Evolutionary conservation across 768 basidiomycete genomes (phyloP), one percentile per base, ranked within the genome.

Genomic region (Trametes maxima): DNA sequence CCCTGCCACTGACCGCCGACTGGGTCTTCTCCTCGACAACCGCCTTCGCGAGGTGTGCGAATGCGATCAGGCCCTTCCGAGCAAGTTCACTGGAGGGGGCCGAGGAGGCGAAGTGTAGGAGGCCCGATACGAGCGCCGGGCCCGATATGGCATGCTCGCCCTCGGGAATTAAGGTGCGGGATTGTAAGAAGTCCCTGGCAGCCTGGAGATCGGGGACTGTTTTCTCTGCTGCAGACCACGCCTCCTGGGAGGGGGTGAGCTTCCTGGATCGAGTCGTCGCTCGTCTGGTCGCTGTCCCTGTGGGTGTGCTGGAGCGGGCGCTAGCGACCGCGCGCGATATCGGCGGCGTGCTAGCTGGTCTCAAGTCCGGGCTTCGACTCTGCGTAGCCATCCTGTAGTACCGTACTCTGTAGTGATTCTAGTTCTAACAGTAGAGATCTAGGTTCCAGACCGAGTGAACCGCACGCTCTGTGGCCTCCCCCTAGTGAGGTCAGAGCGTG

Each of bases 91-190:
- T 2, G n/a, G 48, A 1, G 17, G 57, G 48, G 5, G 25, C 17
- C 10, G 17, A 12, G 10, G 5, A 35, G 3, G 57, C 48, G n/a
- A 58, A 17, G 28, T 58, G 57, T 0, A 58, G 49, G 7, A 58
- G 57, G 13, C 57, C 57, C 17, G 57, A 19, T 39, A 58, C 25
- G 25, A 58, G 57, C 19, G 40, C 5, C 17, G 28, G n/a, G 28
- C 28, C 13, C 28, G 49, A 43, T 40, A 51, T 5, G 42, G 57
- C 49, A 16, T 42, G 22, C 4, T 12, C 1, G 8, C 57, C 57
- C 19, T 59, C 57, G 1, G 49, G 57, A 28, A 59, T 51, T 19
- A 59, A 43, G 5, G 33, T 33, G 12, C 19, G 11, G 16, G 21
- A 2, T 13, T 43, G 39, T 22, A 59, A 42, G 42, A 59, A 52